Evolutionary conservation across 768 basidiomycete genomes (phyloP).

Genomic region (Mycena metata): DNA sequence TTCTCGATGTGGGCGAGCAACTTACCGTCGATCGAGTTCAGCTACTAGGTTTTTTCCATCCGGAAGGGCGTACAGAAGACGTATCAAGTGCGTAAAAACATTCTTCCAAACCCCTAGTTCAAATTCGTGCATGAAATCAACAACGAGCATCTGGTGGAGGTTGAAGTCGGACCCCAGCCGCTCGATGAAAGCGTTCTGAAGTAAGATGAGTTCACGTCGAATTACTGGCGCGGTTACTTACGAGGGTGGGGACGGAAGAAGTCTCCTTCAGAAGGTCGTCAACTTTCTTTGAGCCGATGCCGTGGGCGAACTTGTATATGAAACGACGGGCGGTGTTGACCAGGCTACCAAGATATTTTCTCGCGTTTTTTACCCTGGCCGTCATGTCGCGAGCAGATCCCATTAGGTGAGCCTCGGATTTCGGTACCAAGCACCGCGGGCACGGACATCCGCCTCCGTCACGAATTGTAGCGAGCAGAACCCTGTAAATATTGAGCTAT

Average conservation of each 20-base stretch:
- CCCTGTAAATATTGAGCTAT: constrained; percentile 1
- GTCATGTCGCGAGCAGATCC: constrained; percentile 24
- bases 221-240: neutral
- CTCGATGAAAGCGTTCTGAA: constrained; percentile 53
- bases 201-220: neutral
- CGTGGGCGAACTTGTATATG: neutral
- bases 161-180: constrained; percentile 40
- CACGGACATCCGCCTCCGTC: constrained; percentile 41
- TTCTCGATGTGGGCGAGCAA: neutral
- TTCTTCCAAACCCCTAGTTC: constrained; percentile 55
- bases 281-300: neutral
- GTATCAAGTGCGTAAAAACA: constrained; percentile 51
- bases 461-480: constrained; percentile 36
- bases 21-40: constrained; percentile 44
- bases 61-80: constrained; percentile 43
- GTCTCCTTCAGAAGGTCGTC: constrained; percentile 20
- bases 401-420: constrained; percentile 36
- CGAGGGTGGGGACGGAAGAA: constrained; percentile 29
- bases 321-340: constrained; percentile 13
- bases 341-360: constrained; percentile 9
- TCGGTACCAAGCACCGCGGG: constrained; percentile 39
- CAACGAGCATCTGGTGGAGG: constrained; percentile 44
- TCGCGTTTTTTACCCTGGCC: neutral
- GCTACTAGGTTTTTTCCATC: constrained; percentile 32
- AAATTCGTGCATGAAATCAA: constrained; percentile 56